phyloP scores from a whole-genome alignment of 2,329 filamentous ascomycete genomes.

The Fusarium sp. region DNA sequence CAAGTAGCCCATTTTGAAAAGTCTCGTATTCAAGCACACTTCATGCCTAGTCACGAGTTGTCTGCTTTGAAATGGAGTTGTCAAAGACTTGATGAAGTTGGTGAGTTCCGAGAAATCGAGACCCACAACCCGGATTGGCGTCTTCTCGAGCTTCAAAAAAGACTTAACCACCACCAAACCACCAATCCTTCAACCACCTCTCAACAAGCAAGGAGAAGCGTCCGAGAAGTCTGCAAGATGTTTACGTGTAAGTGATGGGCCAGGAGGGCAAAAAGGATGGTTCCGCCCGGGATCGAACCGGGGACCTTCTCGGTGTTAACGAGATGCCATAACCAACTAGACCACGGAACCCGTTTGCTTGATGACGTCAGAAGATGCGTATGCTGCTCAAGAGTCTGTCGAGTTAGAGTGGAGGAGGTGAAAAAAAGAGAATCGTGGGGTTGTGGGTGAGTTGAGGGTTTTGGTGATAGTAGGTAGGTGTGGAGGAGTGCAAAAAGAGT shows the following conservation, averaged over 20 bases:
- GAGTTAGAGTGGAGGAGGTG: neutral
- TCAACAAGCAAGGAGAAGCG: neutral
- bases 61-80: neutral
- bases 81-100: neutral
- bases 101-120: neutral
- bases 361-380: neutral
- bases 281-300: conserved; percentile 45
- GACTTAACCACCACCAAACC: neutral
- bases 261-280: conserved; percentile 16
- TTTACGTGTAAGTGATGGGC: neutral
- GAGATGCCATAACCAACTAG: conserved; percentile 46
- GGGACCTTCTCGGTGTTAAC: conserved; percentile 46
- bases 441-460: neutral
- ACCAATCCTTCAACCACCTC: neutral
- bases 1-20: neutral
- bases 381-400: conserved; percentile 3
- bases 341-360: conserved; percentile 40
- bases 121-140: neutral
- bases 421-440: neutral
- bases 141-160: neutral
- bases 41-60: neutral
- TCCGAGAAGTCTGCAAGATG: neutral
- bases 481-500: conserved; percentile 13
- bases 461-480: neutral
- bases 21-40: neutral